Evolutionary conservation across 2,329 filamentous ascomycete species (phyloP).

Genomic region (Colletotrichum spaethianum): DNA sequence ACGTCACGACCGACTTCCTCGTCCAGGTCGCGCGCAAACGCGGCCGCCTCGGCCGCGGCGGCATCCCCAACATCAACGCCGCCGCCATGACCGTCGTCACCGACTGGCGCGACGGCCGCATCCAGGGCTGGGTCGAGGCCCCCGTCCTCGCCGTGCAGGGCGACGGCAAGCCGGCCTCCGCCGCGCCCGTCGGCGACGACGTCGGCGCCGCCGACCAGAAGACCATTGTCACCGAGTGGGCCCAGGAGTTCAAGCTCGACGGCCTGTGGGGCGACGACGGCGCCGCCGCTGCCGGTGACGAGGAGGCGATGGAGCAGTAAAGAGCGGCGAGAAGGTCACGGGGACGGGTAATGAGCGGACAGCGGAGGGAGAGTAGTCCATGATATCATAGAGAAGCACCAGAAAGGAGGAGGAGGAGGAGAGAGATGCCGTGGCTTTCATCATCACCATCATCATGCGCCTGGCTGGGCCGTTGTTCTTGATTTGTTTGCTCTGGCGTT

Average conservation of each 20-base stretch:
- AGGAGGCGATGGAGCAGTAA: slow-evolving; percentile 68
- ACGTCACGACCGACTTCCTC: slow-evolving; percentile 89
- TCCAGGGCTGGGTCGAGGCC: slow-evolving; percentile 91
- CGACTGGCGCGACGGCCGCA: slow-evolving; percentile 96
- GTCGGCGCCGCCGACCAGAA: slow-evolving; percentile 77
- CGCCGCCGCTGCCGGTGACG: slow-evolving; percentile 48
- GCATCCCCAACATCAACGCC: slow-evolving; percentile 88
- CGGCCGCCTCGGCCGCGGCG: slow-evolving; percentile 88
- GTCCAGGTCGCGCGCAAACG: slow-evolving; percentile 96
- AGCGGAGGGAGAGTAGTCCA: not conserved
- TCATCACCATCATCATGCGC: slow-evolving; percentile 21
- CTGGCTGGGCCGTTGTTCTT: slow-evolving; percentile 20
- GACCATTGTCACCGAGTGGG: slow-evolving; percentile 92
- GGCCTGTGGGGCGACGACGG: slow-evolving; percentile 82
- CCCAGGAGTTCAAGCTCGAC: slow-evolving; percentile 94
- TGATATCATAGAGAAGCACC: slow-evolving; percentile 28
- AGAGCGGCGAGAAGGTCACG: not conserved
- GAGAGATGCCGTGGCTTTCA: slow-evolving; percentile 13
- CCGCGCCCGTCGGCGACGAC: slow-evolving; percentile 55
- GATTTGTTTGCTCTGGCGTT: slow-evolving; percentile 26
- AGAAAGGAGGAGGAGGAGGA: not conserved
- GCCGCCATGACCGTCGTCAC: slow-evolving; percentile 94
- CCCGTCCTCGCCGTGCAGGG: slow-evolving; percentile 72
- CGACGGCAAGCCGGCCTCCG: slow-evolving; percentile 52
- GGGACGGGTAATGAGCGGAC: slow-evolving; percentile 5